Base-by-base conservation (phyloP, 163 green algal species). In the Prototheca stagnorum region DNA sequence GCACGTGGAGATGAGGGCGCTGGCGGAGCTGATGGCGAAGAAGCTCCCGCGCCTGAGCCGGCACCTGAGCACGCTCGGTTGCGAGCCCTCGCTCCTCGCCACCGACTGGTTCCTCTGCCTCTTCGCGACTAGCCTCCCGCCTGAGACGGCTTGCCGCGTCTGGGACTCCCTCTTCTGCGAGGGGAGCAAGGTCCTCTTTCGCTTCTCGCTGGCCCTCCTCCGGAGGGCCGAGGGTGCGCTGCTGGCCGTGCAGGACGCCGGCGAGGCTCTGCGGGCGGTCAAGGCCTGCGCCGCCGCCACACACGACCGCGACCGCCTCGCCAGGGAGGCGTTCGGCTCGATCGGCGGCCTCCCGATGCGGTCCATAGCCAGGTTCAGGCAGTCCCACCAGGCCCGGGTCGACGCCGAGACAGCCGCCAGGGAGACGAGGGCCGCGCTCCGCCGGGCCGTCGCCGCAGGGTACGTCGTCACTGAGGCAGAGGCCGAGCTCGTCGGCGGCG, bases 101-200 rank as follows among this genome's bases (percentile, higher is more conserved):
- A 92, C 79, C 22, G 65, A 76, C 56, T 81, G 75, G 75, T 83
- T 83, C 57, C 60, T 88, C 16, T 81, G 78, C 61, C 61, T 86
- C 16, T 88, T 75, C 54, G 61, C 36, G 20, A 79, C 70, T 24
- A 65, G 64, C 4, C 36, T 88, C 37, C 78, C 78, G 0, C 53
- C 64, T 28, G 56, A 88, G 67, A 87, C 75, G 5, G 62, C 65
- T 12, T 47, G 50, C 7, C 62, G 82, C 3, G 62, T 87, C 21
- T 93, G 79, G 81, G 82, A 93, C 56, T 55, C 67, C 8, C 59
- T 93, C 35, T 70, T 93, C 20, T 61, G 63, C 35, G 82, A 93
- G 54, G 81, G 82, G 1, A 65, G 75, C 39, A 93, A 93, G 70
- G 62, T 90, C 22, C 56, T 92, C 31, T 92, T 79, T 59, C 66